Percentiles rank a stretch among this genome's conserved stretches.
Conservation (phyloP, 257 asterid species). For the Nicotiana noctiflora region DNA sequence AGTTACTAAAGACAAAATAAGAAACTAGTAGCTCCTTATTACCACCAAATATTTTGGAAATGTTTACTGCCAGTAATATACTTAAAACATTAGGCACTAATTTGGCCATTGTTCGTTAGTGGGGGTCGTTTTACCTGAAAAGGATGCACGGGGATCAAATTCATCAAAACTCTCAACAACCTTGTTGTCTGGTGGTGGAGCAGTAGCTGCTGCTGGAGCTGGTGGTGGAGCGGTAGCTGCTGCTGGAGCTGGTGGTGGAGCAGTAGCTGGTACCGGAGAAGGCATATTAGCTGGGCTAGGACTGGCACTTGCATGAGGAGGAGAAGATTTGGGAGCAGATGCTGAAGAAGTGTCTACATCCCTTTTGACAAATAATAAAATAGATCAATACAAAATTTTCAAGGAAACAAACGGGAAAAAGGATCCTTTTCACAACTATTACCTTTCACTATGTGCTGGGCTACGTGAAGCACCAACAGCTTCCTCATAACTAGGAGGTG, state of each 20-base stretch:
- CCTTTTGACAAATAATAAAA: slow-evolving; percentile 34
- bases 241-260: slow-evolving; percentile 37
- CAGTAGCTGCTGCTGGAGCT: slow-evolving; percentile 36
- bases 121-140: slow-evolving; percentile 45
- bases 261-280: slow-evolving; percentile 17
- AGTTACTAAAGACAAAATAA: background rate
- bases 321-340: slow-evolving; percentile 55
- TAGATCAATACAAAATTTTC: slow-evolving; percentile 16
- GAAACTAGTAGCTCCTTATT: background rate
- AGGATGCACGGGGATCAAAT: slow-evolving; percentile 90
- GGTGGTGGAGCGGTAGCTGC: slow-evolving; percentile 46
- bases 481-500: slow-evolving; percentile 91
- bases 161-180: slow-evolving; percentile 74
- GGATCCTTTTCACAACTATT: slow-evolving; percentile 3
- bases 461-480: slow-evolving; percentile 64
- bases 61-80: background rate
- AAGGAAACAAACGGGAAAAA: slow-evolving; percentile 11
- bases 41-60: background rate
- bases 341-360: slow-evolving; percentile 59
- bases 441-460: slow-evolving; percentile 75
- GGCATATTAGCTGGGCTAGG: slow-evolving; percentile 35
- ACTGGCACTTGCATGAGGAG: slow-evolving; percentile 48
- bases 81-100: slow-evolving; percentile 2
- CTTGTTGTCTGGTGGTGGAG: slow-evolving; percentile 27
- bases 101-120: background rate